Evolutionary conservation across 2,329 filamentous ascomycete species (phyloP), one percentile per base, ranked within the genome.

Genomic region (Aspergillus glaucus): DNA sequence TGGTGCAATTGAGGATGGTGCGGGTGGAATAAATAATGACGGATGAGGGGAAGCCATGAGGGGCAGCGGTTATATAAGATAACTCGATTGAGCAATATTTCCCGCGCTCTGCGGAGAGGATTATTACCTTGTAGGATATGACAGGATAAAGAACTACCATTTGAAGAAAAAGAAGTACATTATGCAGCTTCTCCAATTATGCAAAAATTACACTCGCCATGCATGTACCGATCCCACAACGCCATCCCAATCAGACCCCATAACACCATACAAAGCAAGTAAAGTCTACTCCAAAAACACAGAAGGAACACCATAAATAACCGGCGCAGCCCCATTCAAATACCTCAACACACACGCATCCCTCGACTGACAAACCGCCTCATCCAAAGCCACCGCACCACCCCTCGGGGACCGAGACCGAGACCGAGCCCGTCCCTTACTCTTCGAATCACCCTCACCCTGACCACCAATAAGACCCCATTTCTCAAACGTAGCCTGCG

Each of bases 271-370:
- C 26, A 17, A 15, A 36, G 2, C 14, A 15, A 15, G 4, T 3
- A 36, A 36, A 37, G 21, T 41, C 53, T 60, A 70, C 48, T 62
- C 71, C 55, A 95, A 76, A 70, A 90, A 96, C 54, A 95, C 88
- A 26, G 53, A 50, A 7, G 93, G 93, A 64, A 98, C 86, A 14
- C 93, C 93, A 73, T 97, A 98, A 46, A 97, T 85, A 55, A 93
- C 91, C 21, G 93, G 88, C 34, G 92, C 90, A 9, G 92, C 93
- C 0, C 90, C 93, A 61, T 95, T 98, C 58, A 98, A 74, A 73
- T 95, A 97, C 65, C 81, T 81, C 72, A 98, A 81, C 58, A 88
- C 83, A 71, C 93, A 97, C n/a, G 83, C 85, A 51, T 80, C 79
- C 55, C 88, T 79, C 12, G 87, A 88, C 60, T 74, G 79, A 28